These are phyloP conservation scores for Cercospora sp. DNA, from an alignment of 2,329 filamentous ascomycete species.

Conservation along the genomic window DNA sequence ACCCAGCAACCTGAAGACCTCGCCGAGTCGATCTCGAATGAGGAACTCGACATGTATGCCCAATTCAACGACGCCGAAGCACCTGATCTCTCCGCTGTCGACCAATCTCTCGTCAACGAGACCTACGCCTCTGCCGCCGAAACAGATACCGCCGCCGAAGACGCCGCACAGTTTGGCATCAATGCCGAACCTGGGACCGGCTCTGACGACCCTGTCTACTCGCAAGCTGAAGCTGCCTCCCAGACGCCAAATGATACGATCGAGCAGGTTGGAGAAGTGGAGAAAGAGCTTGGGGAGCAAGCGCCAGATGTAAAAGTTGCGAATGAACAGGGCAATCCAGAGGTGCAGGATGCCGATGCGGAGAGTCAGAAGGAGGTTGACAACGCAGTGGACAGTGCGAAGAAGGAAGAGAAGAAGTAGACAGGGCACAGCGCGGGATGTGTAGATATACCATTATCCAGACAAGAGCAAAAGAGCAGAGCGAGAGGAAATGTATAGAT, in stretches of 20 bases:
- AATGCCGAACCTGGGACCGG: neutral
- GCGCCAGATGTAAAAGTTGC: constrained; percentile 10
- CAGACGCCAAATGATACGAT: constrained; percentile 5
- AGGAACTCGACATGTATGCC: constrained; percentile 9
- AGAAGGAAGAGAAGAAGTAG: neutral
- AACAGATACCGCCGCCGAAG: constrained; percentile 14
- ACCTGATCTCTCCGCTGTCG: constrained; percentile 10
- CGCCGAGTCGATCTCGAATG: neutral
- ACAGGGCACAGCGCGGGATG: neutral
- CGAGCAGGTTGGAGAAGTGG: constrained; percentile 24
- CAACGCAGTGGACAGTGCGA: neutral
- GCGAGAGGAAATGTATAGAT: neutral
- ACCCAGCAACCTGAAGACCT: neutral
- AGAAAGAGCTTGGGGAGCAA: constrained; percentile 25
- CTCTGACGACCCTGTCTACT: constrained; percentile 6
- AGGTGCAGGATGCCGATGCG: constrained; percentile 4
- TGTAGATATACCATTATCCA: neutral
- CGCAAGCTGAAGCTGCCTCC: neutral
- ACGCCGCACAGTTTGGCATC: constrained; percentile 24
- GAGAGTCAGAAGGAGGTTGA: constrained; percentile 8
- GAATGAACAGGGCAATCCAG: neutral
- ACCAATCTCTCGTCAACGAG: constrained; percentile 22
- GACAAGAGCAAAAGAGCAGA: neutral
- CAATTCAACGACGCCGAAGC: neutral
- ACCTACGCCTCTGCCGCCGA: constrained; percentile 6